phyloP scores from a whole-genome alignment of 371 early-diverging fungal genomes.

The Mortierella sp. region DNA sequence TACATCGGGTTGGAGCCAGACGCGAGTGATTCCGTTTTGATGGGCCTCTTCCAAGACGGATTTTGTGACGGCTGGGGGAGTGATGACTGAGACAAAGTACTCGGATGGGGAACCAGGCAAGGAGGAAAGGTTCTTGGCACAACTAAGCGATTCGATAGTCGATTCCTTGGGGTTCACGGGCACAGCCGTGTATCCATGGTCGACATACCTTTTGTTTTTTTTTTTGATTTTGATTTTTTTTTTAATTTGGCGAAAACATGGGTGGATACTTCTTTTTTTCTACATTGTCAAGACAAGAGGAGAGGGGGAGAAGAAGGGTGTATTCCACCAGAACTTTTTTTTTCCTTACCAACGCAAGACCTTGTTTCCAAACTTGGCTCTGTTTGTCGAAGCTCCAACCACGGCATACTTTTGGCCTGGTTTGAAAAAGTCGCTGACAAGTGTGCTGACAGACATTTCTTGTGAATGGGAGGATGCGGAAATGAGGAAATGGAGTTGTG shows the following conservation, averaged over 20 bases:
- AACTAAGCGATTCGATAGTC: constrained; percentile 35
- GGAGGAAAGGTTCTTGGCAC: constrained; percentile 32
- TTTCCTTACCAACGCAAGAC: constrained; percentile 76
- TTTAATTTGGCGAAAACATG: too few species aligned
- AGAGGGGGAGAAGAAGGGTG: neutral
- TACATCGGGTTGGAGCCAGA: constrained; percentile 90
- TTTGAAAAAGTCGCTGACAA: constrained; percentile 35
- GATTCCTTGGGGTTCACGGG: constrained; percentile 49
- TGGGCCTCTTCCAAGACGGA: constrained; percentile 70
- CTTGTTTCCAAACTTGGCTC: constrained; percentile 82
- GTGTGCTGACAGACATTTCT: constrained; percentile 17
- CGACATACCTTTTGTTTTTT: constrained; percentile 46
- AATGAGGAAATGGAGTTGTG: neutral
- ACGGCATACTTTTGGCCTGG: constrained; percentile 66
- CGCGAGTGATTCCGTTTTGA: constrained; percentile 65
- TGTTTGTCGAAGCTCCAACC: constrained; percentile 79
- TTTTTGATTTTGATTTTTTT: too few species aligned
- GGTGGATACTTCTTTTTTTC: too few species aligned
- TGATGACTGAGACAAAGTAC: constrained; percentile 74
- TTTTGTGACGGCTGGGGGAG: constrained; percentile 80
- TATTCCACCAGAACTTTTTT: neutral
- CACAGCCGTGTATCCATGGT: constrained; percentile 44
- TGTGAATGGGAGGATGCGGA: constrained; percentile 4
- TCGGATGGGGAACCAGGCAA: constrained; percentile 36
- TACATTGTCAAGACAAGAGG: neutral